These are phyloP conservation scores for Psilocybe azurescens DNA, from an alignment of 768 basidiomycete genomes.

Conservation along the genomic window DNA sequence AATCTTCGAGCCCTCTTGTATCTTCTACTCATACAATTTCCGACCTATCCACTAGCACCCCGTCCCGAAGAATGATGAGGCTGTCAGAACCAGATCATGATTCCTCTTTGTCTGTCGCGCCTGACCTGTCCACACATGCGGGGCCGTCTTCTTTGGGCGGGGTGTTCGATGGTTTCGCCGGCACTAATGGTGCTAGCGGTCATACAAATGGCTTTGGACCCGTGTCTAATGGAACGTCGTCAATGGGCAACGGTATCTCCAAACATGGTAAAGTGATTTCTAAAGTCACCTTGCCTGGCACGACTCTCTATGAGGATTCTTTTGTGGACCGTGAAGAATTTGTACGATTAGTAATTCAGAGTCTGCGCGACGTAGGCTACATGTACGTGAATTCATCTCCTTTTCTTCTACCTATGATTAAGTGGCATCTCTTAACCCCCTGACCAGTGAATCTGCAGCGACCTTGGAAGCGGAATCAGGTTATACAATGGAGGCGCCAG, in stretches of 20 bases:
- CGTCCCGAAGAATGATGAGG: slow-evolving; percentile 51
- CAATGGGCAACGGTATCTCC: slow-evolving; percentile 52
- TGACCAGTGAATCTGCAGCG: slow-evolving; percentile 80
- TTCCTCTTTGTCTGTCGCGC: slow-evolving; percentile 48
- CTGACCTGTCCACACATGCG: slow-evolving; percentile 47
- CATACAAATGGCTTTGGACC: slow-evolving; percentile 45
- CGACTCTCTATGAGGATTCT: slow-evolving; percentile 79
- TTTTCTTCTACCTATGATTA: slow-evolving; percentile 18
- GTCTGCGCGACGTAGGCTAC: slow-evolving; percentile 86
- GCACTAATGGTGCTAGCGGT: slow-evolving; percentile 36
- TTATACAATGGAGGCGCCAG: slow-evolving; percentile 78
- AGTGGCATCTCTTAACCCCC: slow-evolving; percentile 9
- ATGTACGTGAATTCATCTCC: slow-evolving; percentile 46
- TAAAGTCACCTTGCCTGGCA: slow-evolving; percentile 72
- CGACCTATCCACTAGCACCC: slow-evolving; percentile 37
- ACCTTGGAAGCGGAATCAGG: slow-evolving; percentile 94
- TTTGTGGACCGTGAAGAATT: slow-evolving; percentile 89
- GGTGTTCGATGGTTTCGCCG: slow-evolving; percentile 25
- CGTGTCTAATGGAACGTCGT: slow-evolving; percentile 40
- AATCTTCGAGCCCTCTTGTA: slow-evolving; percentile 40
- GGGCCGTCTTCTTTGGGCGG: slow-evolving; percentile 53
- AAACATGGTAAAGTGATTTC: slow-evolving; percentile 60
- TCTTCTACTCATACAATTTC: slow-evolving; percentile 33
- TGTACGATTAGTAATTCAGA: slow-evolving; percentile 87
- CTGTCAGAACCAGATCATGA: slow-evolving; percentile 55